A percentile compares a stretch with the other conserved stretches of the same genome.
Evolutionary conservation across 1,139 yeast species (phyloP).

Genomic region (Groenewaldozyma auringiensis): DNA sequence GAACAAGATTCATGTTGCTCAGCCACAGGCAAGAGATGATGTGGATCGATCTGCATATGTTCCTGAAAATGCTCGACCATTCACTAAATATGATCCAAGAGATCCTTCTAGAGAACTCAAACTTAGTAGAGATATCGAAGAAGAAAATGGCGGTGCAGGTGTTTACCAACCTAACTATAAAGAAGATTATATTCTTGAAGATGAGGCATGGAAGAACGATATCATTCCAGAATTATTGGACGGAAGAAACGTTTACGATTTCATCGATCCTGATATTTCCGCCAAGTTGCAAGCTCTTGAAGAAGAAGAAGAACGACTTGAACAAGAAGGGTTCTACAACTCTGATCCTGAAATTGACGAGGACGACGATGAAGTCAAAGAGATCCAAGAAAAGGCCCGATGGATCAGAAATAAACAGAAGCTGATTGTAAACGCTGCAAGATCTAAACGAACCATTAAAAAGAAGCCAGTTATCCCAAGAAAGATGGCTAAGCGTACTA

Average conservation of each 20-base stretch:
- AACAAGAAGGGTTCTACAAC: constrained; percentile 91
- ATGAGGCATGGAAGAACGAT: constrained; percentile 97
- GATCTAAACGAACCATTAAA: constrained; percentile 79
- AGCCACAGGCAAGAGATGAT: constrained; percentile 85
- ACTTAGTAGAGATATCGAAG: constrained; percentile 83
- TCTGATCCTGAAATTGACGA: constrained; percentile 70
- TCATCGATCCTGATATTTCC: constrained; percentile 91
- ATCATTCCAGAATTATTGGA: constrained; percentile 93
- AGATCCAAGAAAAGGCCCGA: constrained; percentile 74
- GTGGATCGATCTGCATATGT: constrained; percentile 64
- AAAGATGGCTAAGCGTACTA: constrained; percentile 70
- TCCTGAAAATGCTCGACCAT: constrained; percentile 60
- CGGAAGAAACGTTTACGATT: constrained; percentile 95
- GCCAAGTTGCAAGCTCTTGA: constrained; percentile 90
- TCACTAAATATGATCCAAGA: constrained; percentile 61
- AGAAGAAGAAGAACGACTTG: constrained; percentile 93
- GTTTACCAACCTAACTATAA: constrained; percentile 89
- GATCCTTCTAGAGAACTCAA: constrained; percentile 60
- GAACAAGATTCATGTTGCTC: constrained; percentile 92
- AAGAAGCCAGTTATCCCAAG: constrained; percentile 92
- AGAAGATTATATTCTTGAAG: constrained; percentile 84
- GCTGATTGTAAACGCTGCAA: constrained; percentile 81
- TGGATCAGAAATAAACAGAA: constrained; percentile 97
- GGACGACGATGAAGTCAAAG: constrained; percentile 54
- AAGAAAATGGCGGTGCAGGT: constrained; percentile 98